A percentile compares a stretch with the other conserved stretches of the same genome.
Evolutionary conservation across 305 asterid species (phyloP).

Genomic region (Plantago lanceolata): DNA sequence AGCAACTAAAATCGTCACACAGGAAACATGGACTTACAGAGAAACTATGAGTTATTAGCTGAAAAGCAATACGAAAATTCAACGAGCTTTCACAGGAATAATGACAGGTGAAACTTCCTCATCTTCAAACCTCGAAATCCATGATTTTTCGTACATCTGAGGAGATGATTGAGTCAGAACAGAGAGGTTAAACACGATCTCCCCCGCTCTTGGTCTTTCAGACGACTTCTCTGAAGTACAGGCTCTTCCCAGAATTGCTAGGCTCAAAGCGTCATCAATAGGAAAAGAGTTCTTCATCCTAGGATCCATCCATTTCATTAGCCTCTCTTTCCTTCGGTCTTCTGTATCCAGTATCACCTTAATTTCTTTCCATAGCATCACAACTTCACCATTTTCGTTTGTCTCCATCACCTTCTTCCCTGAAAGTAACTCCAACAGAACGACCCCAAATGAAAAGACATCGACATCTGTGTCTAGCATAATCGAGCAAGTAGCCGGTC

Average conservation of each 20-base stretch:
- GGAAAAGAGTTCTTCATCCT: slow-evolving; percentile 35
- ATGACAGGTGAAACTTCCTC: slow-evolving; percentile 46
- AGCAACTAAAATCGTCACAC: slow-evolving; percentile 1
- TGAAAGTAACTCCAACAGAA: slow-evolving; percentile 63
- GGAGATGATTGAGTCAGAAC: slow-evolving; percentile 59
- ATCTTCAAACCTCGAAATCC: slow-evolving; percentile 38
- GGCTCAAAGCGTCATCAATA: slow-evolving; percentile 56
- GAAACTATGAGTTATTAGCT: not conserved
- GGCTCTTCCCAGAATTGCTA: slow-evolving; percentile 57
- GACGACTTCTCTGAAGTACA: slow-evolving; percentile 55
- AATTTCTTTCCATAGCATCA: slow-evolving; percentile 55
- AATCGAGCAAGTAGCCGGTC: slow-evolving; percentile 35
- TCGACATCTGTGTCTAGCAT: slow-evolving; percentile 59
- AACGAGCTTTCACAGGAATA: slow-evolving; percentile 52
- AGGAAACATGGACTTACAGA: not conserved
- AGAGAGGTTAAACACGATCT: slow-evolving; percentile 59
- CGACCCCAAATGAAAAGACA: slow-evolving; percentile 70
- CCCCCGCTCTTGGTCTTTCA: slow-evolving; percentile 64
- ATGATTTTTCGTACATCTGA: slow-evolving; percentile 36
- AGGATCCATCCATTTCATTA: slow-evolving; percentile 69
- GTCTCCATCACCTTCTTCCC: slow-evolving; percentile 60
- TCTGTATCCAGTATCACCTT: slow-evolving; percentile 45
- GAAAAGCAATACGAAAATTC: slow-evolving; percentile 12
- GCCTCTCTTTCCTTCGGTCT: slow-evolving; percentile 44
- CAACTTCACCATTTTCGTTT: slow-evolving; percentile 40